phyloP scores from a whole-genome alignment of 164 flowering plant species.

The Echeveria elegans region DNA sequence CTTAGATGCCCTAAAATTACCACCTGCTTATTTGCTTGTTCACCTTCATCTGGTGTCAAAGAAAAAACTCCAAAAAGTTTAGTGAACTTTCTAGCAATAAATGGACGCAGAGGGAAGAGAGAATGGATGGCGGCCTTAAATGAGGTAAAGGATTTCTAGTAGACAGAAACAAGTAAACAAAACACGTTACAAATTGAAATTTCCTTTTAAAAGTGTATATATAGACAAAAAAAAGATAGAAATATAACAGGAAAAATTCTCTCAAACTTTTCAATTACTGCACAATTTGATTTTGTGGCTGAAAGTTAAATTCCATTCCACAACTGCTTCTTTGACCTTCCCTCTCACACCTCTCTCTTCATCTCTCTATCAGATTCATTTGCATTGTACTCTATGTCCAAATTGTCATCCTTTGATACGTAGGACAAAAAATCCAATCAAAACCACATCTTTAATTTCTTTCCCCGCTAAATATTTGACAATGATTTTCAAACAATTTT shows the following conservation, averaged over 20 bases:
- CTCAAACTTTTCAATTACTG: not conserved
- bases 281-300: constrained; percentile 9
- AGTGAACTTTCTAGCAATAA: not conserved
- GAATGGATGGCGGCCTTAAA: constrained; percentile 5
- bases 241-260: constrained; percentile 20
- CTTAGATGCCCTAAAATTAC: not conserved
- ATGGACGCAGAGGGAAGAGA: not conserved
- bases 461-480: not conserved
- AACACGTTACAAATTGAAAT: too few relatives aligned
- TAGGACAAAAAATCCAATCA: not conserved
- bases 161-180: constrained; percentile 9
- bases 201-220: not conserved
- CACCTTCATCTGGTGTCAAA: not conserved
- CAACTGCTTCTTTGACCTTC: constrained; percentile 41
- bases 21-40: not conserved
- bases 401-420: not conserved
- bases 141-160: constrained; percentile 13
- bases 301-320: not conserved
- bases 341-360: not conserved
- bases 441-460: not conserved
- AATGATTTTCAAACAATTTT: too few relatives aligned
- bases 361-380: not conserved
- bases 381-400: not conserved
- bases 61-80: not conserved
- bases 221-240: not conserved